Conservation (phyloP, 805 yeast species). For the Wickerhamomyces xylosicus region DNA sequence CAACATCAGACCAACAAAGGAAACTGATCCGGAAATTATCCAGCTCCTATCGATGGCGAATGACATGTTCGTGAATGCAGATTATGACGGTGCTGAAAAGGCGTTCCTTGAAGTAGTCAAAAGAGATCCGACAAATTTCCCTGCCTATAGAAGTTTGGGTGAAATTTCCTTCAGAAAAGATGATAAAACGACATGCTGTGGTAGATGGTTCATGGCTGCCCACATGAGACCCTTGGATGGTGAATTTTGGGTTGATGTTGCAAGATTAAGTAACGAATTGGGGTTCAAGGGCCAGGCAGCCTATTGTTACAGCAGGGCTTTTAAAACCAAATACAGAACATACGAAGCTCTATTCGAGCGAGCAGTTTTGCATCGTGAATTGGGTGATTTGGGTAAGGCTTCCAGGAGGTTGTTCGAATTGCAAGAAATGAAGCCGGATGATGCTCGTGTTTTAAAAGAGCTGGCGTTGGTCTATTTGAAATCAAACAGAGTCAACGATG, state of each 20-base stretch:
- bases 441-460: conserved; percentile 50
- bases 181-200: conserved; percentile 59
- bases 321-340: conserved; percentile 35
- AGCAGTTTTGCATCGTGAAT: conserved; percentile 56
- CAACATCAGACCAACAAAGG: conserved; percentile 24
- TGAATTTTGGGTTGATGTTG: conserved; percentile 72
- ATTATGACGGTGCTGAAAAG: conserved; percentile 47
- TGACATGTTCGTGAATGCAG: conserved; percentile 63
- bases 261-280: conserved; percentile 49
- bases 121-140: conserved; percentile 64
- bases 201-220: conserved; percentile 76
- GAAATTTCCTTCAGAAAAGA: conserved; percentile 69
- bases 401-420: conserved; percentile 60
- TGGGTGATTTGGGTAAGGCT: conserved; percentile 60
- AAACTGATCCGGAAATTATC: conserved; percentile 65
- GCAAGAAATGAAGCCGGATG: conserved; percentile 44
- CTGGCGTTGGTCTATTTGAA: conserved; percentile 41
- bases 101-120: conserved; percentile 62
- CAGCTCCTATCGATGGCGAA: conserved; percentile 61
- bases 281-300: conserved; percentile 70
- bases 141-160: conserved; percentile 83
- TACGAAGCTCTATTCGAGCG: conserved; percentile 52
- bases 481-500: conserved; percentile 54
- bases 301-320: conserved; percentile 64
- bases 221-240: conserved; percentile 67